Percentiles rank a stretch among this genome's conserved stretches.
Conservation (phyloP, 192 early-diverging fungal species). For the Backusella macrospora region DNA sequence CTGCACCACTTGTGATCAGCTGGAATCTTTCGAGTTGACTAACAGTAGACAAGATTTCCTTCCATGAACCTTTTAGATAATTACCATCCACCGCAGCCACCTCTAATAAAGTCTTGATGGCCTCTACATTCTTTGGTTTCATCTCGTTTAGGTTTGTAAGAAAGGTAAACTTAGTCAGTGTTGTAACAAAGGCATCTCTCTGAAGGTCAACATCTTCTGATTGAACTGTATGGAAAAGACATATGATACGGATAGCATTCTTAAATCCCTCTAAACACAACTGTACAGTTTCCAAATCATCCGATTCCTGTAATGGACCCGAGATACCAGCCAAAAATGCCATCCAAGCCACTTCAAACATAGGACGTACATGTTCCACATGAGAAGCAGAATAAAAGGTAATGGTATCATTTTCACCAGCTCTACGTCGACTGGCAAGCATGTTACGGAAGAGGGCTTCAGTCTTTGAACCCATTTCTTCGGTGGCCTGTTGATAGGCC, state of each 20-base stretch:
- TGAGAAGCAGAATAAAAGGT: constrained; percentile 72
- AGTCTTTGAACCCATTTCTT: constrained; percentile 71
- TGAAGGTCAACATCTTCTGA: constrained; percentile 80
- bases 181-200: constrained; percentile 89
- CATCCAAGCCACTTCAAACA: constrained; percentile 94
- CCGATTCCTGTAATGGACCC: constrained; percentile 81
- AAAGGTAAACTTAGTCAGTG: constrained; percentile 85
- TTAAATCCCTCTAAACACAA: constrained; percentile 82
- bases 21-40: constrained; percentile 90
- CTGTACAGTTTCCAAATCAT: constrained; percentile 70
- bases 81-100: constrained; percentile 72
- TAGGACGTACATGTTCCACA: constrained; percentile 85
- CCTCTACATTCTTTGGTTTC: constrained; percentile 89
- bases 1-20: constrained; percentile 64
- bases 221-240: constrained; percentile 63
- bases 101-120: constrained; percentile 83
- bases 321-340: constrained; percentile 81
- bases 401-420: constrained; percentile 47
- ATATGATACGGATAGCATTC: constrained; percentile 76
- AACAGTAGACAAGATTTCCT: constrained; percentile 81
- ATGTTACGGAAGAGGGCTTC: constrained; percentile 71
- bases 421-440: constrained; percentile 52
- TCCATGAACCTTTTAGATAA: constrained; percentile 71
- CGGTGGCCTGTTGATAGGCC: constrained; percentile 61
- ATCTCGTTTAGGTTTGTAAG: constrained; percentile 85